Percentiles rank a stretch among this genome's conserved stretches.
These are phyloP conservation scores for Saccharomycopsis hybrid DNA, from an alignment of 1,139 yeast genomes.

Conservation along the genomic window DNA sequence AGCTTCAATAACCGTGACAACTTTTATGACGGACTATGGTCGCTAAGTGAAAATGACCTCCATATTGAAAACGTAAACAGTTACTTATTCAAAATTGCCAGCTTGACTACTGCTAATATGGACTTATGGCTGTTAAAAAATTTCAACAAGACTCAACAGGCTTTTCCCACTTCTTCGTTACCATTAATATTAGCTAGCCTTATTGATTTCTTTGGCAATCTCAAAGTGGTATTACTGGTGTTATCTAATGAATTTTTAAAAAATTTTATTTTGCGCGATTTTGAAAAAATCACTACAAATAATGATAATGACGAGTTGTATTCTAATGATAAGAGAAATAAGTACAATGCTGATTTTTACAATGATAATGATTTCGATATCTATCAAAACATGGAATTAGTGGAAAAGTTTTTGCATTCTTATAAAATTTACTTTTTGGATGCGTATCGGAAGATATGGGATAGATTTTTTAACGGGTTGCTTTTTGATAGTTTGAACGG, in stretches of 20 bases:
- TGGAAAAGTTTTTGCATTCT: not conserved
- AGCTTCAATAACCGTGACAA: no score
- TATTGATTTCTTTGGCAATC: not conserved
- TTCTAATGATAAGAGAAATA: not conserved
- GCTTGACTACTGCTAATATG: not conserved
- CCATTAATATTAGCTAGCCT: not conserved
- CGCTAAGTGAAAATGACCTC: slow-evolving; percentile 6
- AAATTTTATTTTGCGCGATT: not conserved
- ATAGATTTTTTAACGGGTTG: not conserved
- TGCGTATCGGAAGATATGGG: slow-evolving; percentile 2
- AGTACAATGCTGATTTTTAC: not conserved
- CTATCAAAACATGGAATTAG: slow-evolving; percentile 5
- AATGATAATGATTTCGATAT: slow-evolving; percentile 6
- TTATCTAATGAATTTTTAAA: not conserved
- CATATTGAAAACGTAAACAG: slow-evolving; percentile 3
- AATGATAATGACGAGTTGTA: not conserved
- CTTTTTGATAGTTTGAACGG: not conserved
- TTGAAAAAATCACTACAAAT: no score
- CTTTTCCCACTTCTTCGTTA: not conserved
- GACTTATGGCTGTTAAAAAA: not conserved
- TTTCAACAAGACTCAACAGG: not conserved
- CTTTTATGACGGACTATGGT: slow-evolving; percentile 6
- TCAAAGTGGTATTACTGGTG: not conserved
- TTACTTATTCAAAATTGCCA: slow-evolving; percentile 13
- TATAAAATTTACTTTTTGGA: slow-evolving; percentile 3